These are phyloP conservation scores for Boletus pseudopeckii DNA, from an alignment of 768 basidiomycete species.

Conservation along the genomic window DNA sequence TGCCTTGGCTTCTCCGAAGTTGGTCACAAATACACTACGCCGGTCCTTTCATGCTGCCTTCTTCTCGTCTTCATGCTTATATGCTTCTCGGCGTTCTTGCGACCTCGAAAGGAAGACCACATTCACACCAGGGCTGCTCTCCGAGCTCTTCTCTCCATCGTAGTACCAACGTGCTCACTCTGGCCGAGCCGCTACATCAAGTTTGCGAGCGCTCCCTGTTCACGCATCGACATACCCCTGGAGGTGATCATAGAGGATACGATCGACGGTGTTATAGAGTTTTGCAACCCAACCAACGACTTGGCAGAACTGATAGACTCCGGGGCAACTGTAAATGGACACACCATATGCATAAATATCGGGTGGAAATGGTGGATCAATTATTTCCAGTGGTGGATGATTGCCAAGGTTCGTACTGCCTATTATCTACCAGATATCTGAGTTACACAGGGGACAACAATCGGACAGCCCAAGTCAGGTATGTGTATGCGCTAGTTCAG, in stretches of 20 bases:
- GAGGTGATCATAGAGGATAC: slow-evolving; percentile 37
- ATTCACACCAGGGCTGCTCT: slow-evolving; percentile 21
- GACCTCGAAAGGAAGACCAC: slow-evolving; percentile 7
- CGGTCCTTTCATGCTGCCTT: slow-evolving; percentile 4
- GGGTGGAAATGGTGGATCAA: slow-evolving; percentile 34
- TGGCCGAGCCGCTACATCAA: slow-evolving; percentile 40
- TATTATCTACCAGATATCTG: neutral
- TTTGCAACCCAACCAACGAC: slow-evolving; percentile 39
- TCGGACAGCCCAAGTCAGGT: slow-evolving; percentile 19
- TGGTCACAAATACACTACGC: neutral
- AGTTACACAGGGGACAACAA: neutral
- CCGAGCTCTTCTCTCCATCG: slow-evolving; percentile 39
- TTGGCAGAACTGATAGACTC: slow-evolving; percentile 37
- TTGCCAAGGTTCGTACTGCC: slow-evolving; percentile 20
- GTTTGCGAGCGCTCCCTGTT: slow-evolving; percentile 26
- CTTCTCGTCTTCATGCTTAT: slow-evolving; percentile 5
- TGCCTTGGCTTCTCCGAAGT: neutral
- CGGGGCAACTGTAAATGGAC: slow-evolving; percentile 35
- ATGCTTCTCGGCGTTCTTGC: slow-evolving; percentile 8
- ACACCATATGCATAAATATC: slow-evolving; percentile 33
- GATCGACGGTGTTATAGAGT: slow-evolving; percentile 40
- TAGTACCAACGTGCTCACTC: slow-evolving; percentile 44
- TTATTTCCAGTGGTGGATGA: slow-evolving; percentile 35
- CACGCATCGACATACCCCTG: slow-evolving; percentile 32
- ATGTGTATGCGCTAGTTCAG: slow-evolving; percentile 14